Percentiles rank a stretch among this genome's conserved stretches.
These are phyloP conservation scores for Fagus sylvatica DNA, from an alignment of 306 rosid genomes.

Conservation along the genomic window DNA sequence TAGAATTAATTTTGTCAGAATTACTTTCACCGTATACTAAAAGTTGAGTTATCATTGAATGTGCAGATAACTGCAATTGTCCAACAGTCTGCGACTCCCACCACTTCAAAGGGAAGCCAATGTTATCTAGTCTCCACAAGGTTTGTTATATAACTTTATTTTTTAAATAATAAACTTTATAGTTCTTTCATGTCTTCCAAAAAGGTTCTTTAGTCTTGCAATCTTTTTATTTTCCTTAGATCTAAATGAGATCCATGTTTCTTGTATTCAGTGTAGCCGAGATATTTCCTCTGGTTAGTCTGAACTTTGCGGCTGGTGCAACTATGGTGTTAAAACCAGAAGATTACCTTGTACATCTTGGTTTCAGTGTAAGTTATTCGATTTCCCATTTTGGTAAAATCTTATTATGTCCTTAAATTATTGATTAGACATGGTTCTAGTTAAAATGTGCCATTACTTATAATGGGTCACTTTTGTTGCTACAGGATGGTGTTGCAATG, in stretches of 20 bases:
- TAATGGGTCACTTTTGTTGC: conserved; percentile 22
- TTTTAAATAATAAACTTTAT: conserved; percentile 11
- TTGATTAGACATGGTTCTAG: conserved; percentile 20
- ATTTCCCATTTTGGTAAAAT: conserved; percentile 9
- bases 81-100: conserved; percentile 59
- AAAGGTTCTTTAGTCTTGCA: not conserved
- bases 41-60: conserved; percentile 29
- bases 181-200: conserved; percentile 6
- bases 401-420: conserved; percentile 6
- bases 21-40: conserved; percentile 6
- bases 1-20: not conserved
- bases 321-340: conserved; percentile 89
- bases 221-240: not conserved
- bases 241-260: too few species aligned
- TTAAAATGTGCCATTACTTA: conserved; percentile 17
- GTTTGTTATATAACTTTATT: conserved; percentile 38
- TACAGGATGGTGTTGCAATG: conserved; percentile 67
- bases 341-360: conserved; percentile 69
- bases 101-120: conserved; percentile 64
- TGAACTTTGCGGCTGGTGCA: conserved; percentile 74
- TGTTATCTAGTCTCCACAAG: conserved; percentile 82
- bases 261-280: conserved; percentile 54
- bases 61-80: conserved; percentile 70
- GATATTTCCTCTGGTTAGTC: conserved; percentile 76
- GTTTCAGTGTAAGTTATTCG: conserved; percentile 56